Evolutionary conservation across 2,329 filamentous ascomycete species (phyloP).

Genomic region (Sclerotinia trifoliorum): DNA sequence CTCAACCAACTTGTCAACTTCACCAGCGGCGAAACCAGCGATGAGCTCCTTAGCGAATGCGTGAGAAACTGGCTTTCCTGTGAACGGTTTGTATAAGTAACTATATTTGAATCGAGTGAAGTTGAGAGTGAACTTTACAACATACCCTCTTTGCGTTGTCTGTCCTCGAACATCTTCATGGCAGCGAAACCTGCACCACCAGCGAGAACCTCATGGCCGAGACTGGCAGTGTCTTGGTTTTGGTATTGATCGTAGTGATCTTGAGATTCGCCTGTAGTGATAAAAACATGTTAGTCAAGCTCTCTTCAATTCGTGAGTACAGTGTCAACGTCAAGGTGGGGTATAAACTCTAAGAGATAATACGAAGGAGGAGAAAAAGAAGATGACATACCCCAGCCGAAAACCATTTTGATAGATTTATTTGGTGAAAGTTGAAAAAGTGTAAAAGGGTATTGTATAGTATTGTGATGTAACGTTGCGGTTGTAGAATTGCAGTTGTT

Average conservation of each 20-base stretch:
- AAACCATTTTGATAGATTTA: conserved; percentile 34
- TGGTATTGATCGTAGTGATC: conserved; percentile 48
- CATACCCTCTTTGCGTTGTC: conserved; percentile 67
- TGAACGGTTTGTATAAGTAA: neutral
- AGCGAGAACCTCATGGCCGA: conserved; percentile 72
- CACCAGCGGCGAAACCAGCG: conserved; percentile 68
- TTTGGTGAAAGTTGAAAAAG: conserved; percentile 15
- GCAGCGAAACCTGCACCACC: conserved; percentile 76
- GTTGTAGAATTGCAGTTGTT: neutral
- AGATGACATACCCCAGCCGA: conserved; percentile 33
- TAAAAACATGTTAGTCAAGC: conserved; percentile 14
- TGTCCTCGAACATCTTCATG: conserved; percentile 77
- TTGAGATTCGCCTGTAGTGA: conserved; percentile 43
- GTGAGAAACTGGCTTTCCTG: conserved; percentile 70
- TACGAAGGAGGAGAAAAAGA: neutral
- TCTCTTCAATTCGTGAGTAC: neutral
- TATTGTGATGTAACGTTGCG: neutral
- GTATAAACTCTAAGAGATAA: neutral
- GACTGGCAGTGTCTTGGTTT: conserved; percentile 53
- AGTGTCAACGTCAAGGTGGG: neutral
- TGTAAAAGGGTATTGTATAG: neutral
- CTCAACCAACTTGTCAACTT: conserved; percentile 74
- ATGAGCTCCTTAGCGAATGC: conserved; percentile 75
- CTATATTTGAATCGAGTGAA: neutral
- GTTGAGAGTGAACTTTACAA: neutral